Evolutionary conservation across 2,329 filamentous ascomycete genomes (phyloP).

Genomic region (Colletotrichum aenigma): DNA sequence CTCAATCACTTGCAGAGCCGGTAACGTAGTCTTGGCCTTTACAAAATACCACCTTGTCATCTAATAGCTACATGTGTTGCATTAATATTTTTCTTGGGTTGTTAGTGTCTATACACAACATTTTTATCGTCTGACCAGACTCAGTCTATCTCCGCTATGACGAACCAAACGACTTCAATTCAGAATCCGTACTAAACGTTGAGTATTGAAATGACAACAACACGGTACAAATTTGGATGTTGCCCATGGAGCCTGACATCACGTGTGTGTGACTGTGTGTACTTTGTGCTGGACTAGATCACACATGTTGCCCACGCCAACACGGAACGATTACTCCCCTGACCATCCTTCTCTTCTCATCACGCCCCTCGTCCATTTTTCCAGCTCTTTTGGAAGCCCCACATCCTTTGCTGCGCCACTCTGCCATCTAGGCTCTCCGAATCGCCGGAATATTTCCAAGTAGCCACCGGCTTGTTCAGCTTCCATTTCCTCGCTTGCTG

Average conservation of each 20-base stretch:
- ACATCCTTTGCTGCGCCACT: slow-evolving; percentile 35
- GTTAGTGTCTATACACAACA: background rate
- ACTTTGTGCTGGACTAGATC: background rate
- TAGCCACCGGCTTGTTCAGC: slow-evolving; percentile 39
- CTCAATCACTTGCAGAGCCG: background rate
- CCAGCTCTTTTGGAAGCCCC: slow-evolving; percentile 35
- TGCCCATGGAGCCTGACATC: background rate
- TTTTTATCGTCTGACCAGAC: background rate
- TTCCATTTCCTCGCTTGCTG: slow-evolving; percentile 38
- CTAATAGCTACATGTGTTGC: too few relatives aligned
- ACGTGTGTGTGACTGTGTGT: background rate
- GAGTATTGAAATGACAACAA: background rate
- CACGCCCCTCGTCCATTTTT: slow-evolving; percentile 33
- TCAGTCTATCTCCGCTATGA: background rate
- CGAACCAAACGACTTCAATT: background rate
- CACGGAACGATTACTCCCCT: background rate
- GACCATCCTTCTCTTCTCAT: slow-evolving; percentile 35
- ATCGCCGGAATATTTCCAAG: slow-evolving; percentile 31
- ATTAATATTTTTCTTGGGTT: background rate
- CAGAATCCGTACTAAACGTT: background rate
- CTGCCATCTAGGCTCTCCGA: slow-evolving; percentile 34
- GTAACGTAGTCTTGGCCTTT: too few relatives aligned
- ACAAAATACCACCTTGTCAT: too few relatives aligned
- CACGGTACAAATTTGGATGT: background rate
- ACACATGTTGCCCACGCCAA: background rate